Percentiles rank a stretch among this genome's conserved stretches.
These are phyloP conservation scores for Lasiosphaeria miniovina DNA, from an alignment of 495 filamentous ascomycete species.

Conservation along the genomic window DNA sequence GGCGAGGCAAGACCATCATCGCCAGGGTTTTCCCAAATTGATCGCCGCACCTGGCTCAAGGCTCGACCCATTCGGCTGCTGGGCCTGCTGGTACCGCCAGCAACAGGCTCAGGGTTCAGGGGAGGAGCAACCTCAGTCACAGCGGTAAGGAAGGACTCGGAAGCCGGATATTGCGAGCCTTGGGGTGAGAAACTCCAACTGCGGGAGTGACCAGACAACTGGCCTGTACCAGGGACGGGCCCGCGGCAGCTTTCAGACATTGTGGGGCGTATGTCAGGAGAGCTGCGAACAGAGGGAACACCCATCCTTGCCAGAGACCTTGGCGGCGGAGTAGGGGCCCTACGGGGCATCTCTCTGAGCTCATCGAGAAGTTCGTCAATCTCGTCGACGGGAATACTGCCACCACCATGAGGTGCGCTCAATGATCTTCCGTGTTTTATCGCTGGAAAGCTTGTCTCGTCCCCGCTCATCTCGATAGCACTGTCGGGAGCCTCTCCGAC, in stretches of 20 bases:
- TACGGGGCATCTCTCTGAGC: constrained; percentile 32
- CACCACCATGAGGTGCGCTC: background rate
- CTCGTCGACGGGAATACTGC: constrained; percentile 18
- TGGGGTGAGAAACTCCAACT: constrained; percentile 4
- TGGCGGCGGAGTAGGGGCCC: constrained; percentile 39
- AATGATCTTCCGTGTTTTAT: constrained; percentile 17
- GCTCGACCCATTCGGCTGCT: constrained; percentile 12
- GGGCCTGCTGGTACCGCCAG: background rate
- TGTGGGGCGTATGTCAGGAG: constrained; percentile 8
- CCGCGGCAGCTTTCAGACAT: constrained; percentile 8
- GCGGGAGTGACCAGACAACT: background rate
- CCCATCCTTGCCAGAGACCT: constrained; percentile 32
- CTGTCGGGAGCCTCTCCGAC: constrained; percentile 41
- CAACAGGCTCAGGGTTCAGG: background rate
- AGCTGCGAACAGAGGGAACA: constrained; percentile 6
- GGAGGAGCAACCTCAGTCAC: constrained; percentile 13
- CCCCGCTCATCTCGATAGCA: constrained; percentile 39
- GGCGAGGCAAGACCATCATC: constrained; percentile 8
- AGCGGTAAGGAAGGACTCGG: constrained; percentile 10
- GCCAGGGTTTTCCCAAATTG: constrained; percentile 19
- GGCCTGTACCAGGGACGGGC: background rate
- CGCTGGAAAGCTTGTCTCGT: constrained; percentile 14
- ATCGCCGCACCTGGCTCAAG: constrained; percentile 5
- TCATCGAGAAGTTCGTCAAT: constrained; percentile 39
- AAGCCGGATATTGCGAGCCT: background rate